Evolutionary conservation across 2,329 filamentous ascomycete genomes (phyloP).

Genomic region (Fusarium verticillioides): DNA sequence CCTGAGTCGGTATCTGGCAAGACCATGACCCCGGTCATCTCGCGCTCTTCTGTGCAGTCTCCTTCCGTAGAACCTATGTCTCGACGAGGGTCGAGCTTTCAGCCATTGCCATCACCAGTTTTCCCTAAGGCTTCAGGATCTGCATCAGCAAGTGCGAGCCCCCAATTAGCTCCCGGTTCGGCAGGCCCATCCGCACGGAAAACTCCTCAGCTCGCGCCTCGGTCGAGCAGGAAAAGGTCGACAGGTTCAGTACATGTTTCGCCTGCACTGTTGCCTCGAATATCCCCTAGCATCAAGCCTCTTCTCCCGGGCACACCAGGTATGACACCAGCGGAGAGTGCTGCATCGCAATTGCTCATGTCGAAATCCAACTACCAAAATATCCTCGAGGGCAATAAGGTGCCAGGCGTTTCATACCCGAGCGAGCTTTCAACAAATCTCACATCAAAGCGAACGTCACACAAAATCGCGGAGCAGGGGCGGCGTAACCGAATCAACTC

Average conservation of each 20-base stretch:
- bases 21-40: constrained; percentile 51
- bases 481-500: constrained; percentile 95
- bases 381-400: constrained; percentile 90
- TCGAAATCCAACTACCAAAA: constrained; percentile 99
- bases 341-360: constrained; percentile 79
- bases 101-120: constrained; percentile 61
- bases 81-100: constrained; percentile 63
- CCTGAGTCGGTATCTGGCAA: constrained; percentile 72
- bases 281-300: constrained; percentile 95
- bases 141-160: constrained; percentile 72
- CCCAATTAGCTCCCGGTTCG: constrained; percentile 67
- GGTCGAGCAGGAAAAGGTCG: constrained; percentile 77
- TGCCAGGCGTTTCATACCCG: constrained; percentile 91
- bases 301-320: constrained; percentile 73
- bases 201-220: constrained; percentile 66
- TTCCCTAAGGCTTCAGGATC: constrained; percentile 54
- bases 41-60: constrained; percentile 54
- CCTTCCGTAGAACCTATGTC: constrained; percentile 52
- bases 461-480: constrained; percentile 98
- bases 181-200: constrained; percentile 59
- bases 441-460: constrained; percentile 94
- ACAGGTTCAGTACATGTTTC: constrained; percentile 80
- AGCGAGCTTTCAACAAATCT: constrained; percentile 92
- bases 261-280: constrained; percentile 86
- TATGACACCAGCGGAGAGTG: constrained; percentile 65